Evolutionary conservation across 2,329 filamentous ascomycete species (phyloP), one percentile per base, ranked within the genome.

Genomic region (Talaromyces sp.): DNA sequence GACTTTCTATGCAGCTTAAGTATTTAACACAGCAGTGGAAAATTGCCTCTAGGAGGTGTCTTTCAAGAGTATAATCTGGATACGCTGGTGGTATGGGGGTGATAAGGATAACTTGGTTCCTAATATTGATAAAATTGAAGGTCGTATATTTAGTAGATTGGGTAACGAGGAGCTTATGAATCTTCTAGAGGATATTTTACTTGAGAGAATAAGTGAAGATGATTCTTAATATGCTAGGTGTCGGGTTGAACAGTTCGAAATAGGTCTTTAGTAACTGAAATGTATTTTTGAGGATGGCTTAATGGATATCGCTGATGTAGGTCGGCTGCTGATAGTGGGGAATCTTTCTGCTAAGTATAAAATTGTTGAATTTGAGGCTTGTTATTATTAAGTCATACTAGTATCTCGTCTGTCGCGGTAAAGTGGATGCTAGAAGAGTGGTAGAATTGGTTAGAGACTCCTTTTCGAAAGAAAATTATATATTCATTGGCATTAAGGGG

Each of bases 71-170:
- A 24, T 11, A 6, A 33, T 54, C 16, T 65, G 63, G 63, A 65
- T 65, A 58, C 56, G 35, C 31, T 65, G 63, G 63, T 65, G 63
- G 63, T 58, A 65, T 19, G 58, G 63, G 13, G 63, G 63, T 3
- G 58, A 47, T 6, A 39, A 63, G 39, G 60, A 63, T 37, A 47
- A 31, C 16, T 5, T 56, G 7, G 48, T 65, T 39, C 57, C 63
- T 33, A 47, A 43, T 22, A 50, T 65, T 4, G 58, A 65, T 6
- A 48, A 61, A 19, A 50, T 58, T 7, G 57, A 35, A 11, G 58
- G 58, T 14, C 43, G 50, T 10, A 11, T 61, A 3, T 65, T 35
- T 48, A 58, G 63, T 33, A 39, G 63, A 7, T n/a, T 65, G 3
- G 63, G 63, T 3, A 57, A 58, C 10, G 48, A 65, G 27, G 63